Evolutionary conservation across 176 grass and related monocot species (phyloP).

Genomic region (Zea luxurians): DNA sequence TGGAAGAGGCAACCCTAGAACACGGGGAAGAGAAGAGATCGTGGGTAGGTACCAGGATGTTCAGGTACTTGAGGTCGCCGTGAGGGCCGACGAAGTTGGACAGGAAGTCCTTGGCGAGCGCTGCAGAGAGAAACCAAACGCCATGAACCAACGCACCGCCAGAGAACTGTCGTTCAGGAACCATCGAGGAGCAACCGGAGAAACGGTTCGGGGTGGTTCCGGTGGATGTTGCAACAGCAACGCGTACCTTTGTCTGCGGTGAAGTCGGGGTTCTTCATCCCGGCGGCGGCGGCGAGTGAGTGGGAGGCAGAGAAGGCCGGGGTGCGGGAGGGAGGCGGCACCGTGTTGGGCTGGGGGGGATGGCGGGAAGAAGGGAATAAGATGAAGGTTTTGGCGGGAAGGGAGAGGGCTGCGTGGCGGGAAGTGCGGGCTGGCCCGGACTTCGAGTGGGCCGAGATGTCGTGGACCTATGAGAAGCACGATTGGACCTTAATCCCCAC

Average conservation of each 20-base stretch:
- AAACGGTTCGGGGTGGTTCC: neutral
- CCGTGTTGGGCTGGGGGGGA: neutral
- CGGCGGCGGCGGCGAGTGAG: neutral
- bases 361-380: constrained; percentile 34
- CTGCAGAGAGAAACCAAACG: constrained; percentile 40
- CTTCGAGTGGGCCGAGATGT: neutral
- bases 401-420: constrained; percentile 39
- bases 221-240: neutral
- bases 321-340: neutral
- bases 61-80: constrained; percentile 86
- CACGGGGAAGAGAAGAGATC: neutral
- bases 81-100: constrained; percentile 61
- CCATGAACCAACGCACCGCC: neutral
- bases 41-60: constrained; percentile 56
- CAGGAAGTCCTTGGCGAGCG: constrained; percentile 88
- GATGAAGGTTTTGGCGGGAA: constrained; percentile 51
- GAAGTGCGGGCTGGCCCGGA: constrained; percentile 8
- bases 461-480: neutral
- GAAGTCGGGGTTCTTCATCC: constrained; percentile 67
- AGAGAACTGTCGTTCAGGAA: constrained; percentile 9
- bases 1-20: neutral
- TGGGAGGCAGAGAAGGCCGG: neutral
- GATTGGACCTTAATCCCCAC: neutral
- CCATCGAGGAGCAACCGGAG: neutral
- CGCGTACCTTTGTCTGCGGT: constrained; percentile 67